Evolutionary conservation across 2,329 filamentous ascomycete species (phyloP).

Genomic region (Zelopaecilomyces penicillatus): DNA sequence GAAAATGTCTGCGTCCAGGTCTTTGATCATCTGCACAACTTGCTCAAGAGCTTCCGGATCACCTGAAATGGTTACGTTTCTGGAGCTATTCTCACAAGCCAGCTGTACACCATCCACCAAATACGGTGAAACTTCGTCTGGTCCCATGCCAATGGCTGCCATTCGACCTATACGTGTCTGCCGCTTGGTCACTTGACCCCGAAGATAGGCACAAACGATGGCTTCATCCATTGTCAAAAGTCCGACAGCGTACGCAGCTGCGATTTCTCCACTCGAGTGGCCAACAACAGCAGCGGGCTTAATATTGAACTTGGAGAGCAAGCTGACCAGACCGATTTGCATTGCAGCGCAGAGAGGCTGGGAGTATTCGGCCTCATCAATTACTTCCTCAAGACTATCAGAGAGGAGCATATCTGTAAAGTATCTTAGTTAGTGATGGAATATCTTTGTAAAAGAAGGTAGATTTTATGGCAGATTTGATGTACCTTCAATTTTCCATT

Average conservation of each 20-base stretch:
- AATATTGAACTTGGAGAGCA: constrained; percentile 22
- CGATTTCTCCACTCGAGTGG: constrained; percentile 32
- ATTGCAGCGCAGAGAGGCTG: constrained; percentile 28
- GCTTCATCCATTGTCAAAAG: constrained; percentile 16
- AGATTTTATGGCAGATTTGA: neutral
- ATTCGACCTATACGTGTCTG: constrained; percentile 18
- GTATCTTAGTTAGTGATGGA: neutral
- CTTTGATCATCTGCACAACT: constrained; percentile 20
- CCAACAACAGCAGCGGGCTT: constrained; percentile 22
- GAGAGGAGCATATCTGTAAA: neutral
- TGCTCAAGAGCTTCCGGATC: constrained; percentile 17
- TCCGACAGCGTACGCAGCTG: constrained; percentile 24
- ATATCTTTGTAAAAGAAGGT: too few relatives aligned
- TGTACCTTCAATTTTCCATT: constrained; percentile 7
- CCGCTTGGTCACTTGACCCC: constrained; percentile 2
- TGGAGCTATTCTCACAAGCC: constrained; percentile 31
- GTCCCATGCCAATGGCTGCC: constrained; percentile 30
- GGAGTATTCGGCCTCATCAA: neutral
- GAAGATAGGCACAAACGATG: constrained; percentile 20
- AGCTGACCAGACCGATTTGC: constrained; percentile 31
- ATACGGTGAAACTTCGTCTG: constrained; percentile 19
- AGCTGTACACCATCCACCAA: constrained; percentile 16
- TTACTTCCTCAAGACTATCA: neutral
- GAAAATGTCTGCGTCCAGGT: constrained; percentile 18
- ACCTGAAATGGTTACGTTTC: constrained; percentile 28